phyloP scores from a whole-genome alignment of 768 basidiomycete species.

The Chalciporus pseudorubinellus region DNA sequence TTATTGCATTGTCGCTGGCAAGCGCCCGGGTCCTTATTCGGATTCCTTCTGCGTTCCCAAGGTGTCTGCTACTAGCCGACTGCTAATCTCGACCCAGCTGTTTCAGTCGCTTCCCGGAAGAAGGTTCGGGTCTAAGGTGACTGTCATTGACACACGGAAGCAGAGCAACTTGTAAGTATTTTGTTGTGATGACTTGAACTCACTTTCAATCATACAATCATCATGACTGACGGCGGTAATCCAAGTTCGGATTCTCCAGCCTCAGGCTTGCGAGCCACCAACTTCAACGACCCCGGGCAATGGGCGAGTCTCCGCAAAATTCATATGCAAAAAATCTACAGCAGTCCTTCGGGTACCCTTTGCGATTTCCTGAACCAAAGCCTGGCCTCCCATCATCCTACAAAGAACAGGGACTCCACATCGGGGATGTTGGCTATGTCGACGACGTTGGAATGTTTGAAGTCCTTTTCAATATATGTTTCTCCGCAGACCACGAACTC shows the following conservation, averaged over 20 bases:
- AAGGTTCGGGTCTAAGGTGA: too few species aligned
- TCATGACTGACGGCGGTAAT: too few species aligned
- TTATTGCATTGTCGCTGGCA: too few species aligned
- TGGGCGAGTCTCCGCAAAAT: neutral
- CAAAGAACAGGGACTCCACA: constrained; percentile 23
- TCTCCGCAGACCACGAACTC: constrained; percentile 21
- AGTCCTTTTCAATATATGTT: constrained; percentile 34
- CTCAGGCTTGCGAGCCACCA: neutral
- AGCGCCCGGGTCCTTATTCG: too few species aligned
- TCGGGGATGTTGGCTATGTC: constrained; percentile 36
- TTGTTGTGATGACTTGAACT: too few species aligned
- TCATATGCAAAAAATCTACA: constrained; percentile 10
- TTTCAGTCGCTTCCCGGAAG: too few species aligned
- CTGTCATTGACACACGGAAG: too few species aligned
- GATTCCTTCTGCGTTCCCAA: too few species aligned
- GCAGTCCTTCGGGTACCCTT: constrained; percentile 26
- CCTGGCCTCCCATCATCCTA: constrained; percentile 20
- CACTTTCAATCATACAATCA: too few species aligned
- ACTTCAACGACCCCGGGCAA: neutral
- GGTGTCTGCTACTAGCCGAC: too few species aligned
- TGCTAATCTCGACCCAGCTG: too few species aligned
- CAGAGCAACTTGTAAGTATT: too few species aligned
- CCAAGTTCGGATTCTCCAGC: neutral
- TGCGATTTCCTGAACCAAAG: constrained; percentile 29
- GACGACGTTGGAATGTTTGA: constrained; percentile 26